Evolutionary conservation across 108 stramenopile species (phyloP), one percentile per base, ranked within the genome.

Genomic region (Craspedostauros australis): DNA sequence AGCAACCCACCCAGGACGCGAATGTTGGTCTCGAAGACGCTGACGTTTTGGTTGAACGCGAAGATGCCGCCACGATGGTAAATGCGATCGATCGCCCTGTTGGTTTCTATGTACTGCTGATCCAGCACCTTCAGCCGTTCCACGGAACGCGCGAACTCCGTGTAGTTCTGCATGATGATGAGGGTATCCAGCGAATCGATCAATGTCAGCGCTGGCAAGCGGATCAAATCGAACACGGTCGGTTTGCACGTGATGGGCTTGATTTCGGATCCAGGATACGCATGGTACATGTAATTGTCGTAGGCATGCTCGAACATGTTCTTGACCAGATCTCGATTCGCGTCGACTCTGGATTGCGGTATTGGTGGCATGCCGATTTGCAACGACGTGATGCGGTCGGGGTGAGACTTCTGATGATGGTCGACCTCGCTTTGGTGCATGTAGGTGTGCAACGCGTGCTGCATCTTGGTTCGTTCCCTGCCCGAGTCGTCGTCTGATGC

Each of bases 11-110:
- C 96, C 6, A 96, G 66, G 1, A 94, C 77, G 1, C 96, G 81
- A 53, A 97, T 97, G 21, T 81, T 94, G 33, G 93, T 95, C 61
- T 97, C 96, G 48, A 97, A 97, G 3, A 97, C 64, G 36, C 81
- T 86, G 1, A 97, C 92, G 56, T 91, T 90, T 42, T 80, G 75
- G 54, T 93, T 66, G 1, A 85, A 50, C 23, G 66, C 55, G 64
- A 93, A 94, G 20, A 86, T 19, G 4, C 84, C 82, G 24, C 73
- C 79, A n/a, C n/a, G n/a, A n/a, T n/a, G n/a, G 7, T 36, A 34
- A 23, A 23, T 36, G 21, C 6, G 28, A 12, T 20, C 11, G 0
- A 15, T n/a, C 2, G 37, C 50, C 9, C 31, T 20, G 19, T 48
- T 26, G 43, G 59, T 33, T 28, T 44, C 40, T 34, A 70, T 50